Percentiles rank a stretch among this genome's conserved stretches.
Evolutionary conservation across 169 alveolate species (phyloP).

Genomic region (Plasmodium blacklocki): DNA sequence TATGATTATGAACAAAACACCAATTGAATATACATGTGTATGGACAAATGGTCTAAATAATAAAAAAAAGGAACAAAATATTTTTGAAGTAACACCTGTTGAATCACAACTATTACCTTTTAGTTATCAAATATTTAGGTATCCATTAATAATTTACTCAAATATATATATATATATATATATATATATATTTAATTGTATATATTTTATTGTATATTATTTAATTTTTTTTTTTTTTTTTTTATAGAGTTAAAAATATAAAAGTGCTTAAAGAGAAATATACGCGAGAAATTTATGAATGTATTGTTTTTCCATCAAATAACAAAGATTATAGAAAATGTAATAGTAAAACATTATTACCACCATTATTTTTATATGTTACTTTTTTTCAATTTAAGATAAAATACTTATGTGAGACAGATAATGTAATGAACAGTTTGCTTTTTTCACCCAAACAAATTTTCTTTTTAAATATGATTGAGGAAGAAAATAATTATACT

Average conservation of each 20-base stretch:
- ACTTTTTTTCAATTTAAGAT: conserved; percentile 66
- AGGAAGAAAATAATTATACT: conserved; percentile 27
- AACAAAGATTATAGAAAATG: conserved; percentile 72
- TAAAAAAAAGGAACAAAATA: conserved; percentile 7
- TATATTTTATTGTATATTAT: background rate
- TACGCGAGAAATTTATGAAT: conserved; percentile 50
- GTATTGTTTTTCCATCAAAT: conserved; percentile 68
- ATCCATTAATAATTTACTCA: background rate
- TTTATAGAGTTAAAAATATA: conserved; percentile 62
- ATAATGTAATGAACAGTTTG: conserved; percentile 26
- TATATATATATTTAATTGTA: conserved; percentile 6
- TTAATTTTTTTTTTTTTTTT: background rate
- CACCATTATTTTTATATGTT: conserved; percentile 60
- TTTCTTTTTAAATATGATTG: conserved; percentile 56
- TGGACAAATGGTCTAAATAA: conserved; percentile 45
- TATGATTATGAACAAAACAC: conserved; percentile 65
- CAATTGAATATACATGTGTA: conserved; percentile 67
- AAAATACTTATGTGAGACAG: conserved; percentile 65
- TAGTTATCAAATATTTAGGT: conserved; percentile 63
- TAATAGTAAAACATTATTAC: conserved; percentile 66
- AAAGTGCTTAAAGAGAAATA: conserved; percentile 39
- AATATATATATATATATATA: conserved; percentile 7
- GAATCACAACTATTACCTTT: conserved; percentile 63
- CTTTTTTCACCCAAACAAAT: conserved; percentile 42
- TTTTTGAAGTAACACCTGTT: conserved; percentile 36